Evolutionary conservation across 495 filamentous ascomycete species (phyloP), one percentile per base, ranked within the genome.

Genomic region (Haplographium delicatum): DNA sequence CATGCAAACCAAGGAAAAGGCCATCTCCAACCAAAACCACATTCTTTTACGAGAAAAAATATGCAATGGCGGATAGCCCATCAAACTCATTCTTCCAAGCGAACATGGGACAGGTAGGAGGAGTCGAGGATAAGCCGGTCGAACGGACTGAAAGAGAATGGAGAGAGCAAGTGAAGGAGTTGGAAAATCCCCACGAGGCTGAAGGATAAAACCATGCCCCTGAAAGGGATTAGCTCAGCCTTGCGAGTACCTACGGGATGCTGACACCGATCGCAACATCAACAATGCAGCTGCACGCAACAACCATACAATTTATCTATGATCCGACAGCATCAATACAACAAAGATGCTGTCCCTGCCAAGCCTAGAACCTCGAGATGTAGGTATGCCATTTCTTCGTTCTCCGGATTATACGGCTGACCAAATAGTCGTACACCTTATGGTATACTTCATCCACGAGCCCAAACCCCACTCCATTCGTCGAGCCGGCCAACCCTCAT

Each of bases 321-420:
- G n/a, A n/a, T n/a, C n/a, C n/a, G n/a, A 15, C 25, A 40, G 4
- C 7, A 42, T 22, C 22, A 5, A 20, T 8, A 6, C n/a, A 24
- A 25, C 54, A 40, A 68, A 51, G 44, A 85, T 79, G 76, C 76
- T 86, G 28, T 76, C 85, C 26, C 77, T 91, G n/a, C 85, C 86
- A 8, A 76, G 80, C 54, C 74, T 91, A 51, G 73, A 76, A 30
- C 85, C 86, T 19, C 83, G 79, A 57, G 83, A 88, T 56, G 87
- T 88, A 76, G 61, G 79, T 67, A 18, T 45, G 22, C 15, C 16
- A 13, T 27, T 30, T 28, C 24, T 43, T 33, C 31, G n/a, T 28
- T 15, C 24, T 18, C 37, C 23, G 28, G 18, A 3, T 10, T 28
- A 25, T 30, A 18, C 44, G 28, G 15, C 28, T 30, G 28, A 34